Percentiles rank a stretch among this genome's conserved stretches.
These are phyloP conservation scores for Colletotrichum sojae DNA, from an alignment of 2,329 filamentous ascomycete species.

Conservation along the genomic window DNA sequence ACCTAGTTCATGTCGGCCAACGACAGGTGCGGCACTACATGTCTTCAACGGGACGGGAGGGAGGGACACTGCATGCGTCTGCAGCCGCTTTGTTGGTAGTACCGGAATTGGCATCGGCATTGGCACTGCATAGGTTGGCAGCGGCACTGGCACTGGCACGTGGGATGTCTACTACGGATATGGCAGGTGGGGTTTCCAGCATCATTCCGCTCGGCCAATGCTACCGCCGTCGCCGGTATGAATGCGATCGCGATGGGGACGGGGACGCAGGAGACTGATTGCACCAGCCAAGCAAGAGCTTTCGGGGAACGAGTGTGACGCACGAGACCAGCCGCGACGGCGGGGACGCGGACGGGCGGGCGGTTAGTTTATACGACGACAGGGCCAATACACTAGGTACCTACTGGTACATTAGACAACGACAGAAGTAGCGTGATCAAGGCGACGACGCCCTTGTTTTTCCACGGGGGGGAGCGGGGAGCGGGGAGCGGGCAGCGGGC, in stretches of 20 bases:
- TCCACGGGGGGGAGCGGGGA: not conserved
- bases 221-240: too few species aligned
- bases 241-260: too few species aligned
- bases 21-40: constrained; percentile 31
- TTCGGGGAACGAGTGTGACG: constrained; percentile 25
- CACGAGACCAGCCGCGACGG: constrained; percentile 4
- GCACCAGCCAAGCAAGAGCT: constrained; percentile 20
- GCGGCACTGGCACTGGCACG: not conserved
- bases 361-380: too few species aligned
- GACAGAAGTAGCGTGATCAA: too few species aligned
- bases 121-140: not conserved
- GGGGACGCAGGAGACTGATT: too few species aligned
- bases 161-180: not conserved
- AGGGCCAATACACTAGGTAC: too few species aligned
- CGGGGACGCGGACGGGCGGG: constrained; percentile 13
- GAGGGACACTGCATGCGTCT: not conserved
- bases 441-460: too few species aligned
- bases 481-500: constrained; percentile 30
- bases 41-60: not conserved
- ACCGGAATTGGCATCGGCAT: not conserved
- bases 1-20: not conserved
- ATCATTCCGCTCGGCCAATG: too few species aligned
- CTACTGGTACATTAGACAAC: too few species aligned
- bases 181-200: not conserved
- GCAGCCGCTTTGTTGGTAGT: too few species aligned